A percentile compares a stretch with the other conserved stretches of the same genome.
Conservation (phyloP, 108 stramenopile species). For the Hondaea fermentalgiana region DNA sequence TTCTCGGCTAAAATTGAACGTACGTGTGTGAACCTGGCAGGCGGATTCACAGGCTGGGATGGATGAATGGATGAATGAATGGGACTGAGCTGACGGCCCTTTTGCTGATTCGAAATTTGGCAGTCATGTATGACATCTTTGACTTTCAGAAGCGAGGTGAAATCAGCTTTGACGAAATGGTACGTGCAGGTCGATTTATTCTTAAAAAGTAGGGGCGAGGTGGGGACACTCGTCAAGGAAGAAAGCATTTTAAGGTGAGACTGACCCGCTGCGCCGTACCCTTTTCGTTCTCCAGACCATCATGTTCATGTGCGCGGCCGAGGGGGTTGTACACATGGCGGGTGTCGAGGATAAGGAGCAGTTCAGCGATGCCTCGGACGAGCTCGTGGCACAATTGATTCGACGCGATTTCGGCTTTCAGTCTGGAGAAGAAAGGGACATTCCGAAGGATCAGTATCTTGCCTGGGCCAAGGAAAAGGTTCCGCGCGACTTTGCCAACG, state of each 20-base stretch:
- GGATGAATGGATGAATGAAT: too few species aligned
- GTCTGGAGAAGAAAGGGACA: background rate
- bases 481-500: background rate
- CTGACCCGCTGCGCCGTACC: background rate
- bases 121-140: conserved; percentile 17
- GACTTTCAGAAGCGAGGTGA: conserved; percentile 3
- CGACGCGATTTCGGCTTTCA: background rate
- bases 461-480: conserved; percentile 14
- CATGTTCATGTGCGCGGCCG: conserved; percentile 7
- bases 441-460: conserved; percentile 11
- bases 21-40: background rate
- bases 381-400: background rate
- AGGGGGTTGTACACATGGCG: background rate
- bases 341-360: background rate
- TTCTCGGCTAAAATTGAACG: background rate
- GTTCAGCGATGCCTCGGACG: background rate
- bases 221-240: too few species aligned
- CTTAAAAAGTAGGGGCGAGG: too few species aligned
- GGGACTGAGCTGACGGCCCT: too few species aligned
- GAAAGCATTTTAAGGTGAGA: too few species aligned
- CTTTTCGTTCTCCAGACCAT: background rate
- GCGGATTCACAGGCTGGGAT: background rate
- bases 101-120: background rate
- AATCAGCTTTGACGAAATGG: conserved; percentile 14
- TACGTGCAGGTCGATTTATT: background rate